These are phyloP conservation scores for Axilococcus clingmanii DNA, from an alignment of 139 green algal species.

Conservation along the genomic window DNA sequence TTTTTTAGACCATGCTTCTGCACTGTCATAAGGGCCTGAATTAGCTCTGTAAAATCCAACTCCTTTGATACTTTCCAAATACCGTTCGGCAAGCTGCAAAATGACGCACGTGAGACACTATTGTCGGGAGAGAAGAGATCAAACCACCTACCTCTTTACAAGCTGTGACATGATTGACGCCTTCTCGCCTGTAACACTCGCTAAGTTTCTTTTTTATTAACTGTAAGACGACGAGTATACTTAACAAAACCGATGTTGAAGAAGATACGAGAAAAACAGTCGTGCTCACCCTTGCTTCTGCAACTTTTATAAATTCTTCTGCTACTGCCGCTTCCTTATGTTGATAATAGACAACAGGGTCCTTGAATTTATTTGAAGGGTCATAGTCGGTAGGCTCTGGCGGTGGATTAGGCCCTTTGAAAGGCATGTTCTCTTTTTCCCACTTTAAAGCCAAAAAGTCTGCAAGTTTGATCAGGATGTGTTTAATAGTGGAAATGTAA, in stretches of 20 bases:
- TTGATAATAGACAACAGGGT: slow-evolving; percentile 29
- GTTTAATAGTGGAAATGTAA: too few relatives aligned
- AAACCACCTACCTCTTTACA: slow-evolving; percentile 20
- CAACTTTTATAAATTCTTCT: slow-evolving; percentile 26
- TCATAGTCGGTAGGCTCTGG: slow-evolving; percentile 18
- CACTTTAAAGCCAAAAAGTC: not conserved
- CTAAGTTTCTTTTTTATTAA: slow-evolving; percentile 19
- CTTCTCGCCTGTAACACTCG: slow-evolving; percentile 29
- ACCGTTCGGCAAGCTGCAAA: slow-evolving; percentile 11
- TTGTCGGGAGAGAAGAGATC: not conserved
- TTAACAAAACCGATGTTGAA: not conserved
- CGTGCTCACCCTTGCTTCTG: slow-evolving; percentile 23
- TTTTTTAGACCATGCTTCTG: too few relatives aligned
- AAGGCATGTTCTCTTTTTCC: slow-evolving; percentile 9
- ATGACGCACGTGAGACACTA: not conserved
- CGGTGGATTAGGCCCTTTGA: not conserved
- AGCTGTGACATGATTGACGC: slow-evolving; percentile 22
- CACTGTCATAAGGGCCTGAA: slow-evolving; percentile 15
- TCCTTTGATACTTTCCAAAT: slow-evolving; percentile 25
- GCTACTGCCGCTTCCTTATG: slow-evolving; percentile 24
- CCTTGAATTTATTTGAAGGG: slow-evolving; percentile 22
- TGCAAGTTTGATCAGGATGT: too few relatives aligned
- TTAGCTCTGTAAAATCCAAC: slow-evolving; percentile 25
- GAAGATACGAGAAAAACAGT: not conserved
- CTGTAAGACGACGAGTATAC: slow-evolving; percentile 6